phyloP scores from a whole-genome alignment of 1,284 basidiomycete species.

The Irpex lacteus region DNA sequence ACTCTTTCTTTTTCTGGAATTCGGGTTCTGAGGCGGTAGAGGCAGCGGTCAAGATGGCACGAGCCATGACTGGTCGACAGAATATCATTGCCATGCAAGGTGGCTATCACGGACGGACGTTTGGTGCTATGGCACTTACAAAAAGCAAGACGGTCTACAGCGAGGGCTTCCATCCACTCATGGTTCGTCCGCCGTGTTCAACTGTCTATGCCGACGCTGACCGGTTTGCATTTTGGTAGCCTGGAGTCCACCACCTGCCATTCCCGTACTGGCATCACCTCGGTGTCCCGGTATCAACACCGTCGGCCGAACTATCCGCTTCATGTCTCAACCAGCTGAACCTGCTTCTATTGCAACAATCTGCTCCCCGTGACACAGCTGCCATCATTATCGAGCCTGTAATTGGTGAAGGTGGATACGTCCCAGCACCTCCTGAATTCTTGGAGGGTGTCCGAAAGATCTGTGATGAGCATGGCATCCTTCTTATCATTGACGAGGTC shows the following conservation, averaged over 20 bases:
- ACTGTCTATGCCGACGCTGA: no score
- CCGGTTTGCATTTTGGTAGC: conserved; percentile 40
- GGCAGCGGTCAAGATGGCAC: conserved; percentile 79
- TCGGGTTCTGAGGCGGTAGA: conserved; percentile 92
- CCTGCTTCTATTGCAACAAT: conserved; percentile 83
- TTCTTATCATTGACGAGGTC: conserved; percentile 85
- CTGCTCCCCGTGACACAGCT: conserved; percentile 82
- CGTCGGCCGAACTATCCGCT: conserved; percentile 63
- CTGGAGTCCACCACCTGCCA: conserved; percentile 78
- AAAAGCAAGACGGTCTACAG: conserved; percentile 91
- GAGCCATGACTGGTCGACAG: conserved; percentile 73
- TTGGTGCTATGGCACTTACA: conserved; percentile 85
- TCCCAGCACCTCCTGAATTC: conserved; percentile 83
- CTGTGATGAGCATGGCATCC: conserved; percentile 85
- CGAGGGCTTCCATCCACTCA: conserved; percentile 74
- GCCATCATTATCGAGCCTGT: conserved; percentile 93
- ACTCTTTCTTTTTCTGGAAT: conserved; percentile 97
- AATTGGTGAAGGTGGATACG: conserved; percentile 93
- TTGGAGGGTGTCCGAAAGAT: conserved; percentile 77
- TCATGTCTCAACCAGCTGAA: conserved; percentile 82
- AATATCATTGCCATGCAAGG: conserved; percentile 93
- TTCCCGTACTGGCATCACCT: conserved; percentile 96
- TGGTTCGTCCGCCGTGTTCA: conserved; percentile 48
- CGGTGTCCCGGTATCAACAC: conserved; percentile 60
- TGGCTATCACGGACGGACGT: conserved; percentile 85